Base-by-base conservation (phyloP, 208 protist genomes). In the Phytomonas serpens region DNA sequence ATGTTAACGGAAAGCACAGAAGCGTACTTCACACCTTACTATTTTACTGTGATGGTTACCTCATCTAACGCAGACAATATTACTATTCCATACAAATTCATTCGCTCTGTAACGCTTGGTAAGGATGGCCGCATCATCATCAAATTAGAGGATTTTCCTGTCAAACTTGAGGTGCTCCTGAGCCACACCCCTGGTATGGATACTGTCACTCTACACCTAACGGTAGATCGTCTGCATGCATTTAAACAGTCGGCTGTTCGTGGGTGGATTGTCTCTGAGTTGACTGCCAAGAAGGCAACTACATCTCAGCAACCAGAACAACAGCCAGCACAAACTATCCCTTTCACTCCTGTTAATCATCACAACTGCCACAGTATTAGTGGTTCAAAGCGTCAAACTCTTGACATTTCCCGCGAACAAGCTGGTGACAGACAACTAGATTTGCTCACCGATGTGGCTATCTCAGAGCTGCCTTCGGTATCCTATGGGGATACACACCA, bases 221-320 rank as follows among this genome's bases (percentile, higher is more conserved):
- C 71, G 29, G 47, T 61, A 2, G 82, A 89, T 2, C 72, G 81
- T 61, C 89, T 96, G 27, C 52, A 66, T 19, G 32, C 69, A 29
- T 94, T 96, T 64, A 94, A 94, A 78, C 71, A 87, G 67, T 94
- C 92, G 0, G 61, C 82, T 30, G 83, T 96, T 65, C 88, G 83
- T 40, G 78, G 73, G 33, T 96, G 92, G 89, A 93, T 96, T 40
- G 71, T 92, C 13, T 71, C 80, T 23, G 82, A 79, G 36, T 73
- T 96, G 30, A 76, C 88, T 61, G 69, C 69, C n/a, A 83, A 76
- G 27, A 82, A 80, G 69, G 74, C 80, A 29, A 57, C 5, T 57
- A 27, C 23, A 57, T 57, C 47, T 57, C 47, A 57, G 27, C 47
- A 57, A 57, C 1, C 47, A 27, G 47, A 57, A 57, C 47, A 57